Evolutionary conservation across 106 monocot species (phyloP), one percentile per base, ranked within the genome.

Genomic region (Narthecium ossifragum): DNA sequence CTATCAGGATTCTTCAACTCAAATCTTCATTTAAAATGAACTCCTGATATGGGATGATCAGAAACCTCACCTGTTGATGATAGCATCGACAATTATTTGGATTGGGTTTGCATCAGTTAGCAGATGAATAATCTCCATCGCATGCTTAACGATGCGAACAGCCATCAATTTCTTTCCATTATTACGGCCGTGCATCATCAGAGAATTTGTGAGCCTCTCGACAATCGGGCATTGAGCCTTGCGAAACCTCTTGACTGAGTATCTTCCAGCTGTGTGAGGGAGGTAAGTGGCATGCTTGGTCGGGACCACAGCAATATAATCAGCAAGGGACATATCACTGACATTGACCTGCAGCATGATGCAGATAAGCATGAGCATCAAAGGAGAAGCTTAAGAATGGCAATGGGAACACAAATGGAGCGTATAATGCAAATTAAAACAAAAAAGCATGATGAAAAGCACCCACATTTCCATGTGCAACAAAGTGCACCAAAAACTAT

Each of bases 131-230:
- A 84, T 78, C 70, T 84, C 83, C 83, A 84, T 83, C 9, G 83
- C 51, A 53, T 83, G 77, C 47, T 78, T 83, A 15, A 78, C 54
- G 26, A 77, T 77, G 20, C 77, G 70, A 33, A 77, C 77, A 43
- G 77, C 77, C 70, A 70, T 64, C 26, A 82, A 55, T 37, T 82
- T 82, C 70, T 82, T 82, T 8, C 82, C 82, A 41, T 82, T 82
- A 67, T 84, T 84, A 25, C 83, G 74, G 5, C 83, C 83, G 26
- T 84, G 83, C 83, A 84, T 84, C 83, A 84, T 84, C 20, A 84
- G 68, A 30, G 83, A 84, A 43, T 84, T 84, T 7, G 83, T 84
- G 51, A 84, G 51, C 23, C 83, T 73, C 71, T 84, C 83, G 13
- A 83, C 34, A 26, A 83, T 83, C 0, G 83, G 83, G 60, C 83